phyloP scores from a whole-genome alignment of 1,139 yeast species.

The Suhomyces ambrosiae region DNA sequence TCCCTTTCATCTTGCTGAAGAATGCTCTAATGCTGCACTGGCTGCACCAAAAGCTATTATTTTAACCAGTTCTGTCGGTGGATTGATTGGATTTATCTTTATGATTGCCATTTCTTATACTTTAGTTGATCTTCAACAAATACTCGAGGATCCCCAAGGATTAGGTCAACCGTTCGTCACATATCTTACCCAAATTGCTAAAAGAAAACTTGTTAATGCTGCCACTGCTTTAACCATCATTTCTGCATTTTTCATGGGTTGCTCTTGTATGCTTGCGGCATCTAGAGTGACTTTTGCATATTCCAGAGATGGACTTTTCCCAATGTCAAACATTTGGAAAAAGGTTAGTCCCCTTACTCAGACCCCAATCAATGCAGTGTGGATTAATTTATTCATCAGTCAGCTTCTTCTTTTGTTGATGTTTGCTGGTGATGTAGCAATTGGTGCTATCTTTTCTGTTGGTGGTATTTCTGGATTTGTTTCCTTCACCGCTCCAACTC shows the following conservation, averaged over 20 bases:
- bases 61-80: conserved; percentile 63
- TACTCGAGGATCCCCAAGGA: conserved; percentile 51
- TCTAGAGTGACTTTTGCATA: conserved; percentile 71
- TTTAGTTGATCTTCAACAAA: conserved; percentile 52
- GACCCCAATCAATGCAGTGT: conserved; percentile 72
- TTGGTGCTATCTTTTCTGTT: conserved; percentile 75
- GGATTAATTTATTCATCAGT: conserved; percentile 62
- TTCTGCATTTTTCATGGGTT: conserved; percentile 67
- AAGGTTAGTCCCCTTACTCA: conserved; percentile 55
- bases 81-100: conserved; percentile 61
- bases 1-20: conserved; percentile 74
- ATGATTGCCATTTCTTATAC: conserved; percentile 71
- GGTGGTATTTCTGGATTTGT: conserved; percentile 76
- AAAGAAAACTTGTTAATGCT: conserved; percentile 47
- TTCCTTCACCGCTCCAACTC: conserved; percentile 69
- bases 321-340: conserved; percentile 56
- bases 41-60: conserved; percentile 72
- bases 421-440: conserved; percentile 69
- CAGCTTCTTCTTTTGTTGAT: conserved; percentile 57
- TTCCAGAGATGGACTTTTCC: conserved; percentile 71
- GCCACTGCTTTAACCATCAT: conserved; percentile 63
- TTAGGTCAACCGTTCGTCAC: conserved; percentile 71
- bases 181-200: conserved; percentile 54
- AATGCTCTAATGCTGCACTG: conserved; percentile 63
- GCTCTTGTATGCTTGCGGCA: conserved; percentile 70